Evolutionary conservation across 2,329 filamentous ascomycete genomes (phyloP), one percentile per base, ranked within the genome.

Genomic region (Tolypocladium tundrense): DNA sequence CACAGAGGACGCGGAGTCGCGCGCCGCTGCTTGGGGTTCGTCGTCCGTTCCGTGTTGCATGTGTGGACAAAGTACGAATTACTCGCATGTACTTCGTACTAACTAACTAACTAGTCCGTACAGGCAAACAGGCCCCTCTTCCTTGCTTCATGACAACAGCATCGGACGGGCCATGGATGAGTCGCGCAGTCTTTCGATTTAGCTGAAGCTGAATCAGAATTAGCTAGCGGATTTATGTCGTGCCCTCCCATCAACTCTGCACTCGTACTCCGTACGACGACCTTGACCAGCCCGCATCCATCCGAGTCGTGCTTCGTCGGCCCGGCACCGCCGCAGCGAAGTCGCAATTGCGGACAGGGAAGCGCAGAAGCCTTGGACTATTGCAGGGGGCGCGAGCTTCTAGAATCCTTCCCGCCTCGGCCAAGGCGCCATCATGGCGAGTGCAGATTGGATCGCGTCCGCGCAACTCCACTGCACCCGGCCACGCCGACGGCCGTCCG

Each of bases 391-490:
- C 10, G 21, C 24, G 33, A 10, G 39, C 54, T 56, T 56, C 55
- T 56, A 56, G 55, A 56, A 56, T 27, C 37, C 45, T 56, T 56
- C 55, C 54, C 54, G 33, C 33, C n/a, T 27, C 19, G 37, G 42
- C n/a, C 42, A n/a, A 11, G 21, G 43, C 24, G 3, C 43, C 21
- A 45, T 45, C 24, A 4, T 10, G 6, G 43, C 43, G 24, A 48
- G 14, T 2, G 24, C 43, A 21, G 13, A 53, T 53, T 53, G 51
- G 51, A 39, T 24, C 45, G 45, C 45, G 7, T 16, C 3, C 4
- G 9, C 31, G 2, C 27, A 11, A 35, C 27, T 33, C 45, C 45
- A 50, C 45, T 21, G 27, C 0, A 9, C 48, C 31, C 48, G 48
- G 48, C 48, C 48, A 51, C 31, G 27, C 48, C 48, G 48, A 51